phyloP scores from a whole-genome alignment of 177 flowering plant genomes.

The Vitis hybrid region DNA sequence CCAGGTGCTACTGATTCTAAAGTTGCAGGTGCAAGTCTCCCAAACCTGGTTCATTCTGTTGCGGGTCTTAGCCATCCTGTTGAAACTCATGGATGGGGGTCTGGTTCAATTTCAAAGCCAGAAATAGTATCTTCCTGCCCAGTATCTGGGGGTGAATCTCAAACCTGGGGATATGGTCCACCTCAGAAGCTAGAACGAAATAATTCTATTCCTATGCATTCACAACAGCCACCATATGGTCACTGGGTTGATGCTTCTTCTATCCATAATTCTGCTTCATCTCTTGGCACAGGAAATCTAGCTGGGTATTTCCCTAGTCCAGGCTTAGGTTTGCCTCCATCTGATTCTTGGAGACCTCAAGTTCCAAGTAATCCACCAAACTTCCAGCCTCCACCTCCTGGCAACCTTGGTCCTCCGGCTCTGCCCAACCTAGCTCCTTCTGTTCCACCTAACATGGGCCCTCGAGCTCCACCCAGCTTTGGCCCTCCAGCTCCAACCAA shows the following conservation, averaged over 20 bases:
- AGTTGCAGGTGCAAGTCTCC: constrained; percentile 17
- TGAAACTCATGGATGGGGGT: constrained; percentile 28
- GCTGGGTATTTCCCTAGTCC: constrained; percentile 24
- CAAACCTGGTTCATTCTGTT: constrained; percentile 25
- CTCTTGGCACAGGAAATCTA: constrained; percentile 20
- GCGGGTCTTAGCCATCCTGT: constrained; percentile 18
- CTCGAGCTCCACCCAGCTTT: no score
- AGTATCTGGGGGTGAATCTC: constrained; percentile 18
- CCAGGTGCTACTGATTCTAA: constrained; percentile 15
- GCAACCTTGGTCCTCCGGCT: no score
- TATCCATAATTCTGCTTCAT: constrained; percentile 26
- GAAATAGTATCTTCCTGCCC: constrained; percentile 13
- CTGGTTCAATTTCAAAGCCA: constrained; percentile 21
- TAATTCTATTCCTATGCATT: constrained; percentile 14
- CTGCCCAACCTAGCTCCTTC: no score
- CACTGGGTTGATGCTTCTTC: constrained; percentile 28
- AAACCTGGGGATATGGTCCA: constrained; percentile 26
- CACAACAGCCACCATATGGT: constrained; percentile 28
- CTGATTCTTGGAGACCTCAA: constrained; percentile 43
- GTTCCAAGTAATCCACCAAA: constrained; percentile 36
- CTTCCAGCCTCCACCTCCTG: constrained; percentile 14
- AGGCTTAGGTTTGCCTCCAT: constrained; percentile 21
- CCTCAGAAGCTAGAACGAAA: constrained; percentile 27
- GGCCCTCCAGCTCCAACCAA: no score
- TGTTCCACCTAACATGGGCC: no score